These are phyloP conservation scores for Bisporella sp. DNA, from an alignment of 2,329 filamentous ascomycete species.

Conservation along the genomic window DNA sequence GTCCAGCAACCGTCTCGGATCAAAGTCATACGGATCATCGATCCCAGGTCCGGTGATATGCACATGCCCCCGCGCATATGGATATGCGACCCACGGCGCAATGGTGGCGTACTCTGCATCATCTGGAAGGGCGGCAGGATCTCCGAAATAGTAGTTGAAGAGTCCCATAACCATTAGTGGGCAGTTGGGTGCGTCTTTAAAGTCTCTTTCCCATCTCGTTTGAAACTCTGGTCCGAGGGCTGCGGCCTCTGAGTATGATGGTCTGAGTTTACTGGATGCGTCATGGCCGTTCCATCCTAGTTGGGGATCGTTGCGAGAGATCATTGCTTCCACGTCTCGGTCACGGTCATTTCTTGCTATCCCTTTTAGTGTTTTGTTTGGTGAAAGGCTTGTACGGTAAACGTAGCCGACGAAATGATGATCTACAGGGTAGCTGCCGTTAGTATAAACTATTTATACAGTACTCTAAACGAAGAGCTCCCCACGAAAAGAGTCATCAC, in stretches of 20 bases:
- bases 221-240: slow-evolving; percentile 44
- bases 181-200: slow-evolving; percentile 23
- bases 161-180: neutral
- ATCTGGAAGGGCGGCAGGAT: slow-evolving; percentile 3
- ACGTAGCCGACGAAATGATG: neutral
- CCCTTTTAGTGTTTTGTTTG: neutral
- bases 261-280: slow-evolving; percentile 44
- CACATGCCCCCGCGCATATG: slow-evolving; percentile 50
- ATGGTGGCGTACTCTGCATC: slow-evolving; percentile 1
- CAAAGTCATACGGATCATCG: slow-evolving; percentile 41
- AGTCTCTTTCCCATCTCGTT: slow-evolving; percentile 47
- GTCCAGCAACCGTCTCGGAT: slow-evolving; percentile 47
- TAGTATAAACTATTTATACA: neutral
- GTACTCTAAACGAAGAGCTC: neutral
- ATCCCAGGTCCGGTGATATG: slow-evolving; percentile 42
- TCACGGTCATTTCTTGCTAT: neutral
- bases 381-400: neutral
- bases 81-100: slow-evolving; percentile 43
- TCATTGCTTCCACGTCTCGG: neutral
- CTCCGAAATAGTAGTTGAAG: neutral
- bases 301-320: neutral
- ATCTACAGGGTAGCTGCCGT: neutral
- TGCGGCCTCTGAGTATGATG: slow-evolving; percentile 44
- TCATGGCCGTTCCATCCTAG: slow-evolving; percentile 47
- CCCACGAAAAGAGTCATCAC: slow-evolving; percentile 36